phyloP scores from a whole-genome alignment of 163 green algal species.

The Prototheca wickerhamii region DNA sequence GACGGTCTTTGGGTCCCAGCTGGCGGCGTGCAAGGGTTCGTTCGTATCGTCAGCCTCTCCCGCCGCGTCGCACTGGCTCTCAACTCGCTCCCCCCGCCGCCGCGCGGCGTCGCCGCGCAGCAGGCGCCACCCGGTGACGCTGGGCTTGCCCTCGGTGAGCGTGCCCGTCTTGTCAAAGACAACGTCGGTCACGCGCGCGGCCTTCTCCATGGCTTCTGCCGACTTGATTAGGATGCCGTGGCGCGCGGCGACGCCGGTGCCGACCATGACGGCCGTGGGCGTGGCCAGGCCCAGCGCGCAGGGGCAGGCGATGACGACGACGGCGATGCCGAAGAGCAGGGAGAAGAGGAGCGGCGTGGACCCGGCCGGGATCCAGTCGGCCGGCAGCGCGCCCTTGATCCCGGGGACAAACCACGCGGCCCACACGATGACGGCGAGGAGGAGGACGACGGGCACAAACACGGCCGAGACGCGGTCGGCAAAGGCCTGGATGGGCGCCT shows the following conservation, averaged over 20 bases:
- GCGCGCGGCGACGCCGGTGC: slow-evolving; percentile 36
- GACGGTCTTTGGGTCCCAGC: not conserved
- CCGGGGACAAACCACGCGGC: slow-evolving; percentile 50
- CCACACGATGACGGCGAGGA: slow-evolving; percentile 53
- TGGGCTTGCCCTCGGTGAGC: slow-evolving; percentile 67
- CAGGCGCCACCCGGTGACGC: slow-evolving; percentile 32
- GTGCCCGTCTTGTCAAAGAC: slow-evolving; percentile 99
- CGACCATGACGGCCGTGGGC: slow-evolving; percentile 93
- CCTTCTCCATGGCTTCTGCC: slow-evolving; percentile 68
- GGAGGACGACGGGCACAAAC: slow-evolving; percentile 71
- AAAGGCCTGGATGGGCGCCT: slow-evolving; percentile 87
- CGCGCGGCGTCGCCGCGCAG: too few species aligned
- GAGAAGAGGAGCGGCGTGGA: slow-evolving; percentile 74
- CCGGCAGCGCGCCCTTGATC: slow-evolving; percentile 30
- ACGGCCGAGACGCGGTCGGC: slow-evolving; percentile 72
- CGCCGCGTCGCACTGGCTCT: too few species aligned
- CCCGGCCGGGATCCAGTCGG: slow-evolving; percentile 44
- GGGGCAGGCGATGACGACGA: slow-evolving; percentile 97
- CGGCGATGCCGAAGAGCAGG: slow-evolving; percentile 77
- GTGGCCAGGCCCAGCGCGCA: slow-evolving; percentile 97
- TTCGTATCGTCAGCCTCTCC: too few species aligned
- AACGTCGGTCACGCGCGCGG: slow-evolving; percentile 57
- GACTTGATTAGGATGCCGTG: slow-evolving; percentile 88
- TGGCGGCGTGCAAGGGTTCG: too few species aligned
- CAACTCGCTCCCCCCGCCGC: too few species aligned